Evolutionary conservation across 2,329 filamentous ascomycete genomes (phyloP), one percentile per base, ranked within the genome.

Genomic region (Coniochaeta sp.): DNA sequence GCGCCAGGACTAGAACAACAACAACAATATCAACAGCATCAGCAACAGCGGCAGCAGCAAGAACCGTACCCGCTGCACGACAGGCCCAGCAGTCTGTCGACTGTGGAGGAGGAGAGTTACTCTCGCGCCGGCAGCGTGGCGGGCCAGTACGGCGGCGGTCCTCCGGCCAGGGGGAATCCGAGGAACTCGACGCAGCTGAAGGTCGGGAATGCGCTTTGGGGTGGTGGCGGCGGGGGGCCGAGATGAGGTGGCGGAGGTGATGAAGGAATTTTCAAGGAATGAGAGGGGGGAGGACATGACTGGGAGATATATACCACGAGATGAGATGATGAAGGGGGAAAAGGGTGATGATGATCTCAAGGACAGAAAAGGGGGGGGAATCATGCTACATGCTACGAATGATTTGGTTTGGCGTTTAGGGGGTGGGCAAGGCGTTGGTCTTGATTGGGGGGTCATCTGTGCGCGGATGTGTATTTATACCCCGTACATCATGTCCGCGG

Each of bases 171-270:
- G 36, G 52, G 58, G 22, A 65, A 64, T 19, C 63, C 64, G n/a
- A 65, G 70, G 34, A 67, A 66, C 54, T 66, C 69, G 24, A 70
- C 70, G 54, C 71, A 73, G 63, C 61, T 70, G 47, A 67, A 60
- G 19, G 62, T 73, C 16, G 71, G 70, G 7, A 69, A 70, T 52
- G 72, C 71, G 26, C 60, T 74, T 6, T 74, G 72, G 72, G 72
- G 71, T 34, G 40, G 60, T 50, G n/a, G 65, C 17, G 14, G 26
- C 33, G 22, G 34, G 61, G 62, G n/a, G 61, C 58, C 50, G 59
- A n/a, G 52, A 50, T 61, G 55, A 60, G 24, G 22, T 12, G 31
- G 28, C 14, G 44, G 34, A 26, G 50, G 54, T 40, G 38, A 40
- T 40, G 38, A 40, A n/a, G 34, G 34, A 12, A 36, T 36, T 33